Base-by-base conservation (phyloP, 495 filamentous ascomycete species). In the Talaromyces nanjingensis region DNA sequence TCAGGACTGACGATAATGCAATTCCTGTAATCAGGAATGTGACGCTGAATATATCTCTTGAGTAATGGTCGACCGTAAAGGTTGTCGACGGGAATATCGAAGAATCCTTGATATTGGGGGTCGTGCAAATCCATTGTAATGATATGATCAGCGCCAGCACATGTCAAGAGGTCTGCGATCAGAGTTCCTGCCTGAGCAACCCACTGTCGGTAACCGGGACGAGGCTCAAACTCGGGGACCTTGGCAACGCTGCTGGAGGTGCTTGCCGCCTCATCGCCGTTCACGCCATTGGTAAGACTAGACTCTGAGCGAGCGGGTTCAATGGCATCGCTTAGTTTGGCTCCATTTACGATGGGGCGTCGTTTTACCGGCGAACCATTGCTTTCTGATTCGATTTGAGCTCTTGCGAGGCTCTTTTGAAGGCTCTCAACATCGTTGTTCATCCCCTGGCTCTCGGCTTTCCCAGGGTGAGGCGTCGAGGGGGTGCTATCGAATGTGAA, bases 31-130 rank as follows among this genome's bases (percentile, higher is more conserved):
- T 92, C 89, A 64, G 92, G 89, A 68, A 98, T 96, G 65, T 89
- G 84, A 62, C 89, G 86, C 75, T 89, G 85, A 66, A 98, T 97
- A 75, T 97, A 98, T 59, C 87, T 88, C 74, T 94, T 89, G 57
- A 98, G 81, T 49, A 97, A 79, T 52, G 92, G 89, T 62, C 92
- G 83, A 14, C 91, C 94, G 71, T 96, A 96, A 18, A 98, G 81
- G 70, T 98, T 98, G 71, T 98, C 94, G 59, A 98, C 96, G 1
- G 93, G 93, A 60, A 98, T 97, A 70, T 98, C 94, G 69, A 98
- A 98, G 81, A 96, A 98, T 55, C 94, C 94, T 74, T 98, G 94
- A 72, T 98, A 98, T 75, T 98, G 96, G 65, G 96, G 92, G 73
- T 98, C 94, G 71, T 98, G 94, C 61, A 98, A 81, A 73, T 98